A percentile compares a stretch with the other conserved stretches of the same genome.
Conservation (phyloP, 495 filamentous ascomycete species). For the Aspergillus biplanus region DNA sequence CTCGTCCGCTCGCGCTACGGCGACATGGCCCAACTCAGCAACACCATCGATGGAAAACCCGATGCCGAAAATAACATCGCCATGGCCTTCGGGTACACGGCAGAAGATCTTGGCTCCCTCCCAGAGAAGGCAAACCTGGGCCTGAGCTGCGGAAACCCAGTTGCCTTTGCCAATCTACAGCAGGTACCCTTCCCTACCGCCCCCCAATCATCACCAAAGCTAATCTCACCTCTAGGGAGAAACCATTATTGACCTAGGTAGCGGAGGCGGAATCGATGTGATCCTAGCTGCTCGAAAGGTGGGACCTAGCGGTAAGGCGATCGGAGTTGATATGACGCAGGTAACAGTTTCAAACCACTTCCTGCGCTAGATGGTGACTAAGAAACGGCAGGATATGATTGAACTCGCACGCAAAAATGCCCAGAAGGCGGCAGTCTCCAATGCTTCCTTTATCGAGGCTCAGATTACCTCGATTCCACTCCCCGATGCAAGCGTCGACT, state of each 20-base stretch:
- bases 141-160: conserved; percentile 64
- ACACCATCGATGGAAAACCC: conserved; percentile 1
- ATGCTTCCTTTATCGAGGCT: conserved; percentile 52
- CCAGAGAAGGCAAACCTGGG: conserved; percentile 61
- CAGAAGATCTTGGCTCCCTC: conserved; percentile 53
- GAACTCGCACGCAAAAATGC: conserved; percentile 44
- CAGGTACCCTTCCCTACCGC: conserved; percentile 21
- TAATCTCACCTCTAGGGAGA: no score
- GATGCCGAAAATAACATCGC: conserved; percentile 43
- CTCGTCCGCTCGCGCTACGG: conserved; percentile 22
- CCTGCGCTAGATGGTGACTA: background rate
- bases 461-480: conserved; percentile 53
- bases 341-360: conserved; percentile 29
- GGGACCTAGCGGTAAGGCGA: conserved; percentile 51
- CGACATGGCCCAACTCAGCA: conserved; percentile 16
- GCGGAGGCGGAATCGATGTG: conserved; percentile 63
- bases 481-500: conserved; percentile 46
- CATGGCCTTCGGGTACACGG: conserved; percentile 59
- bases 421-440: conserved; percentile 28
- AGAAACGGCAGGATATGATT: conserved; percentile 56
- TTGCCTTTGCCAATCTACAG: conserved; percentile 54
- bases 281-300: conserved; percentile 60
- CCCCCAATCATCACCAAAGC: no score
- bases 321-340: conserved; percentile 67
- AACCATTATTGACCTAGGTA: conserved; percentile 62